Percentiles rank a stretch among this genome's conserved stretches.
phyloP scores from a whole-genome alignment of 768 basidiomycete species.

The Boletus insuetus region DNA sequence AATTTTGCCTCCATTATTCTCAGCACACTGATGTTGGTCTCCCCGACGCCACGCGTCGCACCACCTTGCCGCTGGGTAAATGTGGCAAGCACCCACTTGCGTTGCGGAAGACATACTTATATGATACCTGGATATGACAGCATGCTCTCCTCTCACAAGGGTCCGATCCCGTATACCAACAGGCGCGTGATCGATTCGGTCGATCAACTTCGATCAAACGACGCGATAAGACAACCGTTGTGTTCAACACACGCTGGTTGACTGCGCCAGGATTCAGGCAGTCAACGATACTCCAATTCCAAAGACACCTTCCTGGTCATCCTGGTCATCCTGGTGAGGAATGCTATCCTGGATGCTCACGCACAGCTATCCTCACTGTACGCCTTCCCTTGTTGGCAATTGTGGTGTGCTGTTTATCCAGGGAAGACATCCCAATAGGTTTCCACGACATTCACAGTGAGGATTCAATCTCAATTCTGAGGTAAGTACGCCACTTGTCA shows the following conservation, averaged over 20 bases:
- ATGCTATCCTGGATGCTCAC: neutral
- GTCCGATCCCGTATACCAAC: neutral
- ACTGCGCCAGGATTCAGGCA: constrained; percentile 6
- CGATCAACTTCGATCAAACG: neutral
- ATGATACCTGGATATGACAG: too few species aligned
- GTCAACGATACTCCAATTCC: neutral
- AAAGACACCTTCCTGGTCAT: constrained; percentile 3
- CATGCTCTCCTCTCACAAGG: neutral
- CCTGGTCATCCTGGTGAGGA: constrained; percentile 3
- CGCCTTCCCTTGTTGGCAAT: neutral
- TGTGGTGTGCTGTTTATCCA: neutral
- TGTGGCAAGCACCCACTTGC: too few species aligned
- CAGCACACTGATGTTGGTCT: too few species aligned
- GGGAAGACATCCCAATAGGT: constrained; percentile 2
- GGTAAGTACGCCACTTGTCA: neutral
- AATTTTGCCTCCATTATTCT: too few species aligned
- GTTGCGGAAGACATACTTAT: too few species aligned
- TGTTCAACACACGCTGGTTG: neutral
- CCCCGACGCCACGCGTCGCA: too few species aligned
- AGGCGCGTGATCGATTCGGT: neutral
- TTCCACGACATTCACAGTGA: constrained; percentile 7
- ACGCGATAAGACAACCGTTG: neutral
- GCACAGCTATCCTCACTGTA: neutral
- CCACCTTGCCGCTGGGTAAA: too few species aligned
- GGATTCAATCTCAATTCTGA: neutral